Conservation (phyloP, 2,329 filamentous ascomycete species). For the Trichoderma atrobrunneum region DNA sequence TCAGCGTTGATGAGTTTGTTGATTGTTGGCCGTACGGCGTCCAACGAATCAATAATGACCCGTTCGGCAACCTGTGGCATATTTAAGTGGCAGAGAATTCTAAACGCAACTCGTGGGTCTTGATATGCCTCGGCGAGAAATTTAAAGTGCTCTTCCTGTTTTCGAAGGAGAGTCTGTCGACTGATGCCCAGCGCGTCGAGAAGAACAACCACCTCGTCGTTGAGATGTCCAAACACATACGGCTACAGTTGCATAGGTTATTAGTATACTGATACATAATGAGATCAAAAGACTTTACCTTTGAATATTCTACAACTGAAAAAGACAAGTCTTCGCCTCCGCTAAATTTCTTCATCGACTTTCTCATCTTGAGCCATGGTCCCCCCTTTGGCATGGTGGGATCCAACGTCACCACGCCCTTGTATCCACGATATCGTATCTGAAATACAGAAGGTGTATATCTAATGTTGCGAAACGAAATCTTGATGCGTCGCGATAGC, state of each 20-base stretch:
- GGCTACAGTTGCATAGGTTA: conserved; percentile 28
- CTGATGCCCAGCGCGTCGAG: conserved; percentile 37
- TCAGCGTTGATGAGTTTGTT: conserved; percentile 32
- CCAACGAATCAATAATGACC: conserved; percentile 36
- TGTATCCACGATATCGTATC: conserved; percentile 43
- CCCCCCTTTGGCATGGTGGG: conserved; percentile 25
- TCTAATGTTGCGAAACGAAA: conserved; percentile 35
- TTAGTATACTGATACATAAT: background rate
- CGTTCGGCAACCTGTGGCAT: conserved; percentile 36
- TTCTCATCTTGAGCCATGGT: conserved; percentile 28
- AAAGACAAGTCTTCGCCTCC: conserved; percentile 37
- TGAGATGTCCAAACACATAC: conserved; percentile 39
- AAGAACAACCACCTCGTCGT: conserved; percentile 42
- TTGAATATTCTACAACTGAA: conserved; percentile 40
- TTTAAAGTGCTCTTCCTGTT: conserved; percentile 36
- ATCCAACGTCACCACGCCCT: conserved; percentile 41
- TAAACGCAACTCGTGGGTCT: conserved; percentile 33
- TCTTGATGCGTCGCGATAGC: conserved; percentile 32
- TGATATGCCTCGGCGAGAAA: conserved; percentile 31
- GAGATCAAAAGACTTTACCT: conserved; percentile 26
- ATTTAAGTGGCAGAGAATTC: conserved; percentile 36
- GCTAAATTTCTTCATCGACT: conserved; percentile 43
- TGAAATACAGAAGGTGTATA: conserved; percentile 42
- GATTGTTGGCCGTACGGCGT: conserved; percentile 30
- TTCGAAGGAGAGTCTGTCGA: conserved; percentile 31